Conservation (phyloP, 345 rosid species). For the Citrus reticulata region DNA sequence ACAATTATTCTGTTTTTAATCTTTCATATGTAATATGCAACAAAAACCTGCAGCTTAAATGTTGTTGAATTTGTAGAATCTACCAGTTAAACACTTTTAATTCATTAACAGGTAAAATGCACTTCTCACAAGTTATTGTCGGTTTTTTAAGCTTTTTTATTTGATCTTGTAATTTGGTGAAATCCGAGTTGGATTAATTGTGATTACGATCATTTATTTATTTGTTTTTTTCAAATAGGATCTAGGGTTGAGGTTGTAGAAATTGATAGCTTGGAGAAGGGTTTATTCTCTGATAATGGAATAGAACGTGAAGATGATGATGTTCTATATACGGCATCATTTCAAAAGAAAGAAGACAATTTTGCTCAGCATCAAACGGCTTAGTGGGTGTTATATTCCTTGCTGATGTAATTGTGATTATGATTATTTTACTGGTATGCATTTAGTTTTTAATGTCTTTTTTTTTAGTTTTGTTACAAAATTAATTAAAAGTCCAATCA, state of each 20-base stretch:
- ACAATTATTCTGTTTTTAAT: too few relatives aligned
- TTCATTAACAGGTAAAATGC: background rate
- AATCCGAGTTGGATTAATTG: background rate
- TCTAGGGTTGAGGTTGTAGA: constrained; percentile 43
- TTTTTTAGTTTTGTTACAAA: too few relatives aligned
- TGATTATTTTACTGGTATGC: too few relatives aligned
- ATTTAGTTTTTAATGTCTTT: too few relatives aligned
- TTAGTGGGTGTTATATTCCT: constrained; percentile 55
- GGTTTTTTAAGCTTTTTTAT: background rate
- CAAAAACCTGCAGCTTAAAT: too few relatives aligned
- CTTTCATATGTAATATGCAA: too few relatives aligned
- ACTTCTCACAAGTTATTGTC: background rate
- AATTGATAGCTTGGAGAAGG: constrained; percentile 54
- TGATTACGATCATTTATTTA: too few relatives aligned
- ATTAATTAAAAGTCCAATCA: too few relatives aligned
- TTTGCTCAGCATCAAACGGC: constrained; percentile 49
- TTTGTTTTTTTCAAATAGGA: constrained; percentile 32
- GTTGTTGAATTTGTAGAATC: background rate
- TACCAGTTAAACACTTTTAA: background rate
- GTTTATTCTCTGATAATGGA: constrained; percentile 27
- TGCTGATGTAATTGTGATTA: constrained; percentile 17
- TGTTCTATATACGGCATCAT: constrained; percentile 46
- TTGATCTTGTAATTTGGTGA: background rate
- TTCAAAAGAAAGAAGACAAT: constrained; percentile 48
- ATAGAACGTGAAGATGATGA: constrained; percentile 26